phyloP scores from a whole-genome alignment of 2,329 filamentous ascomycete genomes.

The Penicillium sp. region DNA sequence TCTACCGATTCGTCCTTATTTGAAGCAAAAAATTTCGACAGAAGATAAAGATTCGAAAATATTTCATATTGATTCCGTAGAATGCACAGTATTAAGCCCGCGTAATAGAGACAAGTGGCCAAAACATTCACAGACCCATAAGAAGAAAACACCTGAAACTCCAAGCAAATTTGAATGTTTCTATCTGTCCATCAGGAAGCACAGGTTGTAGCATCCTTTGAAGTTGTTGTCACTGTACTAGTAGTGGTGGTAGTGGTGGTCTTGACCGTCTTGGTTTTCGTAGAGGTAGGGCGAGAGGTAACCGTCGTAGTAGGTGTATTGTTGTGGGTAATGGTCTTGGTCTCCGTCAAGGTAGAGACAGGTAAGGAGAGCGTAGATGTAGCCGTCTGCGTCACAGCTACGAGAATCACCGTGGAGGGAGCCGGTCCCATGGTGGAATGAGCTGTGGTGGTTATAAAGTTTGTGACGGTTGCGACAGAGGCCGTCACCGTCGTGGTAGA shows the following conservation, averaged over 20 bases:
- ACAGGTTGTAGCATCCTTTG: conserved; percentile 3
- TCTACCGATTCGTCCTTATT: no score
- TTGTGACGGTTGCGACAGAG: not conserved
- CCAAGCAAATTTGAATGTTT: not conserved
- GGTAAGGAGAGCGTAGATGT: not conserved
- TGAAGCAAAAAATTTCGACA: no score
- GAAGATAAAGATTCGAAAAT: not conserved
- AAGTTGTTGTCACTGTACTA: conserved; percentile 3
- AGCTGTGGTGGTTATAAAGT: not conserved
- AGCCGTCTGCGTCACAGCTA: not conserved
- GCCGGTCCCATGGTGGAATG: not conserved
- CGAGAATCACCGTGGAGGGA: not conserved
- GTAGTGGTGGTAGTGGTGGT: not conserved
- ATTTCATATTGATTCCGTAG: not conserved
- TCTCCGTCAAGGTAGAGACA: not conserved
- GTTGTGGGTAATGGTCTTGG: not conserved
- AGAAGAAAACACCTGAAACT: not conserved
- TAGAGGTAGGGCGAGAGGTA: not conserved
- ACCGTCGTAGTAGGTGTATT: not conserved
- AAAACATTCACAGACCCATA: no score
- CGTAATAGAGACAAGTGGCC: not conserved
- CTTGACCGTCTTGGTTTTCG: conserved; percentile 2
- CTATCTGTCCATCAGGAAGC: not conserved
- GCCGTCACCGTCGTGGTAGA: not conserved
- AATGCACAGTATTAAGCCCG: not conserved